Percentiles rank a stretch among this genome's conserved stretches.
These are phyloP conservation scores for Lupinus albus DNA, from an alignment of 306 rosid species.

Conservation along the genomic window DNA sequence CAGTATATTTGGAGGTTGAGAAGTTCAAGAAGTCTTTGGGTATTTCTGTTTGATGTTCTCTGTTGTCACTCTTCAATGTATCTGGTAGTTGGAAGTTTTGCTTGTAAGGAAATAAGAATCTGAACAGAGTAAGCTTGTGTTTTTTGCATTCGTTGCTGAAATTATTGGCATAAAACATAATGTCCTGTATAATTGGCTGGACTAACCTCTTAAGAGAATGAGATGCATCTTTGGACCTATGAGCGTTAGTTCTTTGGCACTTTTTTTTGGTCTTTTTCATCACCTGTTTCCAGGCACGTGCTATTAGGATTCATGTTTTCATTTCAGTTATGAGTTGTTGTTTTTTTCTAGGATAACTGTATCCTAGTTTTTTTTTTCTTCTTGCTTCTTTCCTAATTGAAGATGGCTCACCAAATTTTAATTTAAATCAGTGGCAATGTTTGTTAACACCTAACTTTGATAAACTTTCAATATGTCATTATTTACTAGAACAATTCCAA, in stretches of 20 bases:
- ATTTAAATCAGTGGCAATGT: too few relatives aligned
- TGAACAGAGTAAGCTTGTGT: constrained; percentile 50
- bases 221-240: constrained; percentile 35
- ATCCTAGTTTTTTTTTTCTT: neutral
- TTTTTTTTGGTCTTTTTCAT: neutral
- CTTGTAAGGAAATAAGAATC: constrained; percentile 73
- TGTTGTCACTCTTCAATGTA: constrained; percentile 45
- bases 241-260: constrained; percentile 5
- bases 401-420: too few relatives aligned
- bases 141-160: constrained; percentile 47
- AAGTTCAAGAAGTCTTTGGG: constrained; percentile 94
- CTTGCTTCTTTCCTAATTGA: too few relatives aligned
- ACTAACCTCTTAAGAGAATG: constrained; percentile 39
- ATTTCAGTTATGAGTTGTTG: neutral
- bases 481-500: too few relatives aligned
- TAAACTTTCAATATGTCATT: too few relatives aligned
- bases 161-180: neutral
- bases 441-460: too few relatives aligned
- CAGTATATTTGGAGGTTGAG: constrained; percentile 94
- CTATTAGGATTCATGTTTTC: neutral
- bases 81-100: constrained; percentile 58
- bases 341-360: neutral
- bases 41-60: constrained; percentile 61
- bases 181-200: neutral
- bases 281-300: neutral